Percentiles rank a stretch among this genome's conserved stretches.
These are phyloP conservation scores for Magnusiomyces fungicola DNA, from an alignment of 1,139 yeast species.

Conservation along the genomic window DNA sequence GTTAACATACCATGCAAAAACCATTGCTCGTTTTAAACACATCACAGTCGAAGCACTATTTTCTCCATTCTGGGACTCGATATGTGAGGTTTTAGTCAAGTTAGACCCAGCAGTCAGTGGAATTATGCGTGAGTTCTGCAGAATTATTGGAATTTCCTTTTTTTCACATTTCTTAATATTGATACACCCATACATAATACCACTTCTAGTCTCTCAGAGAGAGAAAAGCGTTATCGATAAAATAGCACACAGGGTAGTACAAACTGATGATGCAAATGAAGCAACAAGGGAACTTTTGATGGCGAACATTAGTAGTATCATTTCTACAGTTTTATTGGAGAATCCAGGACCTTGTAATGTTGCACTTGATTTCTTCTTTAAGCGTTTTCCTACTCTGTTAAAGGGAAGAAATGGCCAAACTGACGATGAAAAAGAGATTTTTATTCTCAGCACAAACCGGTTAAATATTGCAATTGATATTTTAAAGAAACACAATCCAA, in stretches of 20 bases:
- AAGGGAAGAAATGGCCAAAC: constrained; percentile 31
- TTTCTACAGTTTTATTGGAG: constrained; percentile 38
- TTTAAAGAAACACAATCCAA: constrained; percentile 12
- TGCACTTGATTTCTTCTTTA: constrained; percentile 41
- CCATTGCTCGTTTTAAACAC: constrained; percentile 37
- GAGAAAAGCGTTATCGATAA: constrained; percentile 34
- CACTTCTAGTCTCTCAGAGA: neutral
- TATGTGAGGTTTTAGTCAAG: constrained; percentile 61
- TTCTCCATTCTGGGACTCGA: constrained; percentile 69
- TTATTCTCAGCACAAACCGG: constrained; percentile 10
- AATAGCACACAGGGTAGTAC: constrained; percentile 37
- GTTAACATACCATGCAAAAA: constrained; percentile 51
- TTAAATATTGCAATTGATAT: constrained; percentile 14
- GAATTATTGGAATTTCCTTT: constrained; percentile 60
- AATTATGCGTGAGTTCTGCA: constrained; percentile 52
- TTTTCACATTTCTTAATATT: constrained; percentile 62
- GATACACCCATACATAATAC: constrained; percentile 67
- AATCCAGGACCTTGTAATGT: neutral
- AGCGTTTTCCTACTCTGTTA: constrained; percentile 42
- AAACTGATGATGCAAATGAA: neutral
- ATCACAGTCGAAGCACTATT: constrained; percentile 48
- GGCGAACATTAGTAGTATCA: constrained; percentile 40
- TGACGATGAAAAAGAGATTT: neutral
- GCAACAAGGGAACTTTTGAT: constrained; percentile 47
- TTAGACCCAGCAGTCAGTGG: neutral